Evolutionary conservation across 306 rosid genomes (phyloP).

Genomic region (Quercus wislizeni): DNA sequence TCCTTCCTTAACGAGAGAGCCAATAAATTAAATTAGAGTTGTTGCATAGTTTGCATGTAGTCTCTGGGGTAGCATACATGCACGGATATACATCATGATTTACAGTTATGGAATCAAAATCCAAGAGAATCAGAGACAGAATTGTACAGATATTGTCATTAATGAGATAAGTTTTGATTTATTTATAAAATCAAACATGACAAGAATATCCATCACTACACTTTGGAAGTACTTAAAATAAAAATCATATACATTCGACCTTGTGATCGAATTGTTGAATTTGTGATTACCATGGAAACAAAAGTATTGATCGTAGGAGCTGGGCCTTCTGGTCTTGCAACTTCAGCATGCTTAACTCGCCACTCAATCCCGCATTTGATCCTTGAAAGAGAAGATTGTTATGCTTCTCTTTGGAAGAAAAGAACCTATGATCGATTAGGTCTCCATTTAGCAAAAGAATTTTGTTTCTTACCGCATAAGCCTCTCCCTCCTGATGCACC

Average conservation of each 20-base stretch:
- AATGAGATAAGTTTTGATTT: too few species aligned
- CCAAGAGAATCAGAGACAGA: too few species aligned
- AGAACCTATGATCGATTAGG: conserved; percentile 38
- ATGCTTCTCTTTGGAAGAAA: conserved; percentile 57
- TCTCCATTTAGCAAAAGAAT: conserved; percentile 45
- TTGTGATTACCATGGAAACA: conserved; percentile 14
- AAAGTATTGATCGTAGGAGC: conserved; percentile 32
- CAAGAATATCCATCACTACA: too few species aligned
- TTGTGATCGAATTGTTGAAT: too few species aligned
- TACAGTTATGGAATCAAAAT: too few species aligned
- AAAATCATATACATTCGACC: not conserved
- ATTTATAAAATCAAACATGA: too few species aligned
- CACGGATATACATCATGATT: too few species aligned
- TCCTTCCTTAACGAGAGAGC: too few species aligned
- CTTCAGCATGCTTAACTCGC: conserved; percentile 33
- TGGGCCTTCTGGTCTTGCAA: conserved; percentile 53
- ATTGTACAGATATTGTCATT: too few species aligned
- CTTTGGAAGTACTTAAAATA: not conserved
- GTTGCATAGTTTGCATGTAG: too few species aligned
- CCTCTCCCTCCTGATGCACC: conserved; percentile 25
- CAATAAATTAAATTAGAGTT: too few species aligned
- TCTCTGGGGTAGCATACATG: too few species aligned
- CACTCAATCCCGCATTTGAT: conserved; percentile 31
- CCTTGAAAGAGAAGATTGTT: conserved; percentile 47
- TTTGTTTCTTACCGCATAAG: conserved; percentile 36